Conservation (phyloP, 2,329 filamentous ascomycete genomes). For the Cladosporium cucumerinum region DNA sequence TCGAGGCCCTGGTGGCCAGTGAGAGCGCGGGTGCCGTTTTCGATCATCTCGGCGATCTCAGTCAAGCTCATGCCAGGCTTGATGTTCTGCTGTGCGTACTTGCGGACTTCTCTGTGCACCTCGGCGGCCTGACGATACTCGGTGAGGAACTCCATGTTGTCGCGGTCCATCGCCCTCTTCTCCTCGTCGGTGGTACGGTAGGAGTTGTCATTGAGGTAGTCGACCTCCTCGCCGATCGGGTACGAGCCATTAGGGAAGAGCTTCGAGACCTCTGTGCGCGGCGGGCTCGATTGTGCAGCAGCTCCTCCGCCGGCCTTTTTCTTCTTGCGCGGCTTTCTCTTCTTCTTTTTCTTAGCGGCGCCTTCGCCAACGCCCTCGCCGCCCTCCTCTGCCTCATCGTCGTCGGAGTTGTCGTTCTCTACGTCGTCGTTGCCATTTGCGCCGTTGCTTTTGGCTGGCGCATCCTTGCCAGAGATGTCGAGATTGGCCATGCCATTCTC, state of each 20-base stretch:
- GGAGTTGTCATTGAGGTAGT: conserved; percentile 45
- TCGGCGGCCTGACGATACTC: conserved; percentile 58
- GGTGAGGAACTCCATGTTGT: conserved; percentile 48
- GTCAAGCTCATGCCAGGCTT: conserved; percentile 51
- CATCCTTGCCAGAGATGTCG: conserved; percentile 23
- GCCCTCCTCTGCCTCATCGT: conserved; percentile 35
- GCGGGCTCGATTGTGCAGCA: conserved; percentile 45
- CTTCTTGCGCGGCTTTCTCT: conserved; percentile 43
- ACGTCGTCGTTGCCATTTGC: conserved; percentile 29
- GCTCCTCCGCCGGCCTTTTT: conserved; percentile 31
- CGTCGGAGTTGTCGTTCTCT: conserved; percentile 36
- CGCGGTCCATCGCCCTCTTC: conserved; percentile 42
- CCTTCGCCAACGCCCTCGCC: conserved; percentile 29
- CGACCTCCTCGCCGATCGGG: conserved; percentile 46
- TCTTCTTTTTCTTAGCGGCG: conserved; percentile 46
- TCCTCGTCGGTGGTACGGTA: conserved; percentile 49
- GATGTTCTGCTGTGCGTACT: conserved; percentile 48
- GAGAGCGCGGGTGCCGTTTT: conserved; percentile 53
- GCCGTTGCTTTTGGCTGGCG: conserved; percentile 17
- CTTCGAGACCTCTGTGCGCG: conserved; percentile 44
- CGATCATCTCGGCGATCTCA: conserved; percentile 52
- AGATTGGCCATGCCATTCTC: conserved; percentile 29
- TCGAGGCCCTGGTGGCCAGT: conserved; percentile 52
- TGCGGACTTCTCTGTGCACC: conserved; percentile 54
- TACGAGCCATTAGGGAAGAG: conserved; percentile 46